These are phyloP conservation scores for Citrus unshiu DNA, from an alignment of 345 rosid species.

Conservation along the genomic window DNA sequence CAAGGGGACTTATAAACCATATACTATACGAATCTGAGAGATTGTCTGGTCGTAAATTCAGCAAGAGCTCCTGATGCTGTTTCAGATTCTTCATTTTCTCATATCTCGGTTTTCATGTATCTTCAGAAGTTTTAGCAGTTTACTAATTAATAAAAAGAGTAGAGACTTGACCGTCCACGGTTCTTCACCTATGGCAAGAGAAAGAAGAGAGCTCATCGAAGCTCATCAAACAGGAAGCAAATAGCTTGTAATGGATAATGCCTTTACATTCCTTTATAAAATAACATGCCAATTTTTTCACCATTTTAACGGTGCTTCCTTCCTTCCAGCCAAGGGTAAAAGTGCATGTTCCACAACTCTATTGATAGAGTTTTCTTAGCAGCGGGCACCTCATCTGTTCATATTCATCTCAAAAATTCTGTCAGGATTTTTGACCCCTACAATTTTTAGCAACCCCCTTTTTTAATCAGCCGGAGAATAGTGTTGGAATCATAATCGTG, in stretches of 20 bases:
- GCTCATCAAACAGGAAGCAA: background rate
- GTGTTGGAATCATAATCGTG: too few relatives aligned
- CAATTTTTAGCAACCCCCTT: background rate
- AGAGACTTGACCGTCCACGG: background rate
- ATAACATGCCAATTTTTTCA: background rate
- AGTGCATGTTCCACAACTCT: background rate
- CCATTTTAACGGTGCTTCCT: background rate
- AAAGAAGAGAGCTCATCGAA: background rate
- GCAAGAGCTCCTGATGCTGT: slow-evolving; percentile 34
- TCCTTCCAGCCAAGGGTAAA: too few relatives aligned
- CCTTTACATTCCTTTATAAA: background rate
- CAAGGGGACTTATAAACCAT: slow-evolving; percentile 94
- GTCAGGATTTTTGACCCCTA: background rate
- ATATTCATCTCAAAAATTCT: too few relatives aligned
- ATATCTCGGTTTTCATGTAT: background rate
- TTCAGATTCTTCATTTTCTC: background rate
- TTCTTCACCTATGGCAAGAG: background rate
- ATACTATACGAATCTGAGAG: slow-evolving; percentile 78
- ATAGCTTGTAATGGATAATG: background rate
- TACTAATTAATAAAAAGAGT: background rate
- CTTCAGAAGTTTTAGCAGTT: background rate
- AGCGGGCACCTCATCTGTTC: background rate
- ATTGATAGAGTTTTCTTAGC: background rate
- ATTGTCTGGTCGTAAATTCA: slow-evolving; percentile 71
- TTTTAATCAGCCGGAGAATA: background rate